Base-by-base conservation (phyloP, 176 grass and related monocot species). In the Oryza coarctata region DNA sequence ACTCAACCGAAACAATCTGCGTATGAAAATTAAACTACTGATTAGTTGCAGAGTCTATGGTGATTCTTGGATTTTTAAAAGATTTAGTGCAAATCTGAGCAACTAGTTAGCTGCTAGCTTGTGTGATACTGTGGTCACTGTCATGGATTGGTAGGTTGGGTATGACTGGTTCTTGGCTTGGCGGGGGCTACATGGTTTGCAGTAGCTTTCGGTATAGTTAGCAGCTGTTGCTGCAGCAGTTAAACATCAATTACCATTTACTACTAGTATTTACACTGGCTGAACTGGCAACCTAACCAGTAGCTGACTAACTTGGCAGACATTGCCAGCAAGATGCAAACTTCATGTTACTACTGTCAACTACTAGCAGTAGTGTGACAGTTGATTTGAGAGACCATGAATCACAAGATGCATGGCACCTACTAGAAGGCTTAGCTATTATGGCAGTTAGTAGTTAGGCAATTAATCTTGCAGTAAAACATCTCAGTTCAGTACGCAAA, bases 121-220 rank as follows among this genome's bases (percentile, higher is more conserved):
- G 50, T 55, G 45, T 49, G 45, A 49, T 49, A 22, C 50, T 13
- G 47, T 0, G 44, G 71, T 9, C n/a, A 22, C 22, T 62, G 5
- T 45, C 23, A 34, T 32, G 44, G 78, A 41, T 58, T 11, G 5
- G 5, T 66, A 67, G 33, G 15, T 27, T 82, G 34, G 52, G 44
- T 32, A 40, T 15, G 20, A 17, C 73, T 10, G 52, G 22, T 33
- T 58, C 28, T 60, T 77, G 73, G 18, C 4, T 55, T 55, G 50
- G 22, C 32, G 14, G 32, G 41, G 30, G 3, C 71, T 49, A 6
- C 9, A 77, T 78, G 14, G 43, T 38, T n/a, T 70, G 45, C 23
- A 38, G 44, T 83, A 85, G 70, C 77, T 89, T 81, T 86, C 73
- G 3, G 88, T 39, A 12, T 10, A 11, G 78, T 78, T 82, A n/a